Evolutionary conservation across 2,329 filamentous ascomycete genomes (phyloP), one percentile per base, ranked within the genome.

Genomic region (Aspergillus transmontanensis): DNA sequence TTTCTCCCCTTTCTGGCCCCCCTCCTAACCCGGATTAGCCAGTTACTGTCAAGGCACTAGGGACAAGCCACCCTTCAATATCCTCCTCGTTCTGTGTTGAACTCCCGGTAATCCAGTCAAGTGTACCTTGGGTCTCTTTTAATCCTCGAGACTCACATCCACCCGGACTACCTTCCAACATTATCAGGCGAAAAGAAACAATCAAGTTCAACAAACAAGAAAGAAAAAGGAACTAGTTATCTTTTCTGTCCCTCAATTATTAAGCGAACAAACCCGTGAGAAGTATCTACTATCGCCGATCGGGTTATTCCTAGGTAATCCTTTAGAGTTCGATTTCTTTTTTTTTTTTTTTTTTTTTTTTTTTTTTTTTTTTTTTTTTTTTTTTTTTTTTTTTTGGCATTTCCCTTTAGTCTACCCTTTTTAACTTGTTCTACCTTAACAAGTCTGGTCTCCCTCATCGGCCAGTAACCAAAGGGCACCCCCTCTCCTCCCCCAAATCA

Each of bases 1-100:
- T 41, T 39, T 64, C 54, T 64, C 45, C 58, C 55, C 41, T 55
- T 55, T 55, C 51, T 55, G 30, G 32, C 54, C 55, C 48, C 50
- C 36, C 43, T 63, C 64, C 57, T 51, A 57, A 34, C 63, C 39
- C 34, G 39, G 61, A 55, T 48, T 63, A 63, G 58, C 58, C 61
- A 58, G 59, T 64, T 48, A 55, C 51, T 55, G 51, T 55, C 32
- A 30, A 61, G 41, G 55, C 57, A 59, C 62, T 55, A 58, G 61
- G 28, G 41, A 56, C 50, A 55, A 62, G 51, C 59, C 59, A 60
- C 59, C 41, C 28, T 57, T 41, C 46, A 45, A 58, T 54, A 62
- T 57, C 48, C 46, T 54, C 60, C 46, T 54, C 60, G 50, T 62
- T 55, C 32, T 26, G 36, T 55, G 36, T 39, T 58, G 46, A 48